A percentile compares a stretch with the other conserved stretches of the same genome.
Evolutionary conservation across 345 rosid genomes (phyloP).

Genomic region (Orychophragmus violaceus): DNA sequence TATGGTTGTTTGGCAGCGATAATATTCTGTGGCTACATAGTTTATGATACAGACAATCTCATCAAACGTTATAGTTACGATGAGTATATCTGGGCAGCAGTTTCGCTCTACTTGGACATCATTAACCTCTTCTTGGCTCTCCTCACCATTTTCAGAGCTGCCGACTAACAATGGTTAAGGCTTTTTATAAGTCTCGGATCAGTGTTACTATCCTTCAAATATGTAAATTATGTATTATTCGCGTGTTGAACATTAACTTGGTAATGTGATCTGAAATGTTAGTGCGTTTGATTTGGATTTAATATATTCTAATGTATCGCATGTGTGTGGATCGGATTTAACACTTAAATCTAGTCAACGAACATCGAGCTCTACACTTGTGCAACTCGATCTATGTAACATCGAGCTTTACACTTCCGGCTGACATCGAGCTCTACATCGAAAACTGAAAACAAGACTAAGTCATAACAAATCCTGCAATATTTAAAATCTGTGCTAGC

Average conservation of each 20-base stretch:
- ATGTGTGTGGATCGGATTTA: too few relatives aligned
- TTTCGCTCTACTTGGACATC: conserved; percentile 67
- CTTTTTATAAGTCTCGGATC: neutral
- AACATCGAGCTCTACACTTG: too few relatives aligned
- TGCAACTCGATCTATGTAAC: too few relatives aligned
- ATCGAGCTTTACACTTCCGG: too few relatives aligned
- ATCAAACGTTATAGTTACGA: conserved; percentile 74
- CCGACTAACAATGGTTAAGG: conserved; percentile 26
- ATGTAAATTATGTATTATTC: neutral
- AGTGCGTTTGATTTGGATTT: neutral
- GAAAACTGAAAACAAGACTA: too few relatives aligned
- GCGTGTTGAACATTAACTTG: neutral
- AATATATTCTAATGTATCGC: too few relatives aligned
- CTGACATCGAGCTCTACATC: too few relatives aligned
- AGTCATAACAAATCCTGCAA: too few relatives aligned
- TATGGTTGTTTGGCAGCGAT: conserved; percentile 69
- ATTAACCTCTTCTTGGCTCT: conserved; percentile 71
- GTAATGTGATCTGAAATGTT: neutral
- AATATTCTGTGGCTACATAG: conserved; percentile 74
- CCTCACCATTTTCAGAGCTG: conserved; percentile 69
- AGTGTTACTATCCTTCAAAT: neutral
- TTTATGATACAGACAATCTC: conserved; percentile 82
- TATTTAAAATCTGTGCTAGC: too few relatives aligned
- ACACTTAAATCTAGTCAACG: too few relatives aligned
- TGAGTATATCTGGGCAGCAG: conserved; percentile 87